Evolutionary conservation across 2,329 filamentous ascomycete genomes (phyloP).

Genomic region (Exophiala aquamarina): DNA sequence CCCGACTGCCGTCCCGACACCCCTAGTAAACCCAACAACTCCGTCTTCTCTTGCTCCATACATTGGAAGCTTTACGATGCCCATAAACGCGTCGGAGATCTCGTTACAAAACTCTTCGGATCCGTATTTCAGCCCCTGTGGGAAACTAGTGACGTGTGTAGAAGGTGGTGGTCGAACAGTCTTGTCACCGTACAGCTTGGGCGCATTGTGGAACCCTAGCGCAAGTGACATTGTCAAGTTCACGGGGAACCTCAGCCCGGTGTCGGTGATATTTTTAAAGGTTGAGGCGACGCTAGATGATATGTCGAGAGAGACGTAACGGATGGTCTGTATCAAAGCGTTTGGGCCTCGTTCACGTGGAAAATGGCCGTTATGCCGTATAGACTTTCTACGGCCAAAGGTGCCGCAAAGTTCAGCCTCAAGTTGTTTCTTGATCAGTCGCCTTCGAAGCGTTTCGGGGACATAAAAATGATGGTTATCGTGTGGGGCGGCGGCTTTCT

Average conservation of each 20-base stretch:
- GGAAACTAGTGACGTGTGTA: no score
- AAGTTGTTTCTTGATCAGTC: no score
- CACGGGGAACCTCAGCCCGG: slow-evolving; percentile 77
- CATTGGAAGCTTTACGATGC: slow-evolving; percentile 75
- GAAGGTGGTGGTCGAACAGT: no score
- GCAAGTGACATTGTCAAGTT: slow-evolving; percentile 81
- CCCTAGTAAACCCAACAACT: slow-evolving; percentile 68
- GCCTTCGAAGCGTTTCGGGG: no score
- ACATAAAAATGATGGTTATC: no score
- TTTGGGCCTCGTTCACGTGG: no score
- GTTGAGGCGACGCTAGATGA: slow-evolving; percentile 2
- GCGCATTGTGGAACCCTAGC: slow-evolving; percentile 84
- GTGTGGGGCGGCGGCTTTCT: no score
- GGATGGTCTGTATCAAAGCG: no score
- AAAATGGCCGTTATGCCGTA: no score
- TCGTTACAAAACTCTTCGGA: slow-evolving; percentile 73
- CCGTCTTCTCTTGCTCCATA: slow-evolving; percentile 68
- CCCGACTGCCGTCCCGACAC: slow-evolving; percentile 78
- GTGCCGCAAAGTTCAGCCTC: no score
- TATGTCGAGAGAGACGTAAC: no score
- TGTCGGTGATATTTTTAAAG: slow-evolving; percentile 69
- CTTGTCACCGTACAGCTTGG: slow-evolving; percentile 80
- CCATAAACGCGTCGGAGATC: slow-evolving; percentile 77
- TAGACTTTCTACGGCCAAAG: no score
- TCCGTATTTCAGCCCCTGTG: slow-evolving; percentile 76